Evolutionary conservation across 176 grass and related monocot genomes (phyloP).

Genomic region (Carex cristatella): DNA sequence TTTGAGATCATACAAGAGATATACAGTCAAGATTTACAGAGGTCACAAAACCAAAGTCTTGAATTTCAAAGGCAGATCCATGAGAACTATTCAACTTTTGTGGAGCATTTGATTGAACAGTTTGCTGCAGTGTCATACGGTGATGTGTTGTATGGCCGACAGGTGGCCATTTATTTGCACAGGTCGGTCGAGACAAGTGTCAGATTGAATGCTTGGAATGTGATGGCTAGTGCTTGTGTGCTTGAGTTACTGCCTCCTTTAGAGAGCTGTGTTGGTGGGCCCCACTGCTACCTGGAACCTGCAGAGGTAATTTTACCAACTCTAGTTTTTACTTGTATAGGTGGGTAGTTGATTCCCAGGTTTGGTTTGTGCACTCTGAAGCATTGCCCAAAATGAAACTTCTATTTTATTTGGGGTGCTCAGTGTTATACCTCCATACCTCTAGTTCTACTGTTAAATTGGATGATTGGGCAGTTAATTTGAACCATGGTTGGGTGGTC

Average conservation of each 20-base stretch:
- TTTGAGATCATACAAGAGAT: constrained; percentile 80
- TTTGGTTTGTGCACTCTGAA: background rate
- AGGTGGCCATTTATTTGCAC: constrained; percentile 87
- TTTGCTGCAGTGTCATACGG: constrained; percentile 81
- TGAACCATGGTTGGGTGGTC: background rate
- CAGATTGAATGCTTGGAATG: constrained; percentile 69
- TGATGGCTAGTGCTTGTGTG: constrained; percentile 50
- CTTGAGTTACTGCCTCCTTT: constrained; percentile 78
- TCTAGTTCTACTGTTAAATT: background rate
- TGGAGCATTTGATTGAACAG: constrained; percentile 70
- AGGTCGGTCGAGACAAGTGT: constrained; percentile 46
- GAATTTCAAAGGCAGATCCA: constrained; percentile 74
- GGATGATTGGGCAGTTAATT: background rate
- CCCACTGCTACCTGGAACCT: constrained; percentile 74
- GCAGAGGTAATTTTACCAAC: constrained; percentile 49
- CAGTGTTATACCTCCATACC: background rate
- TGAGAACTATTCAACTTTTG: constrained; percentile 83
- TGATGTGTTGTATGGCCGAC: constrained; percentile 68
- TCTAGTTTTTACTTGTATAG: background rate
- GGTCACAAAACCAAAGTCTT: constrained; percentile 37
- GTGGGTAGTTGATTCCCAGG: background rate
- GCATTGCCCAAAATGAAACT: background rate
- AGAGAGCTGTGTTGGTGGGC: constrained; percentile 60
- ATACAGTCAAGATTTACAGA: constrained; percentile 40
- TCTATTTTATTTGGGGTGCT: background rate